These are phyloP conservation scores for Candida bentonensis DNA, from an alignment of 805 yeast species.

Conservation along the genomic window DNA sequence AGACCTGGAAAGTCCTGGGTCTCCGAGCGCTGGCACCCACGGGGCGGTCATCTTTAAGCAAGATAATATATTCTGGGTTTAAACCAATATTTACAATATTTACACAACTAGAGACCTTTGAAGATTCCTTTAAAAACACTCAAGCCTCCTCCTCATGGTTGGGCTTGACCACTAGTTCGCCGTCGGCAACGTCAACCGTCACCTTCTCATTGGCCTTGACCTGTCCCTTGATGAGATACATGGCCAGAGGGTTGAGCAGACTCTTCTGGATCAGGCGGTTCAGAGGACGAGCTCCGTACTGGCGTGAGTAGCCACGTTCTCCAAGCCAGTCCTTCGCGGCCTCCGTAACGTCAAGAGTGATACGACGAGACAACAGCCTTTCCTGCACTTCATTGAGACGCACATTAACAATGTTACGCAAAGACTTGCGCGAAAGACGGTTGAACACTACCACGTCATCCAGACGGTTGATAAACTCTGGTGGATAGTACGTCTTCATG, in stretches of 20 bases:
- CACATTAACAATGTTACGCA: constrained; percentile 71
- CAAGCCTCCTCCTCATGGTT: constrained; percentile 24
- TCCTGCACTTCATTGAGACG: constrained; percentile 71
- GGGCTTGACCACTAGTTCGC: constrained; percentile 30
- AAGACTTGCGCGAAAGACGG: constrained; percentile 63
- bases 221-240: constrained; percentile 64
- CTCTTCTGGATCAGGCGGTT: constrained; percentile 77
- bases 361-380: constrained; percentile 66
- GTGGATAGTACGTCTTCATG: constrained; percentile 68
- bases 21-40: too few species aligned
- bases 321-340: constrained; percentile 69
- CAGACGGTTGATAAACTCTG: constrained; percentile 87
- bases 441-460: constrained; percentile 92
- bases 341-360: constrained; percentile 38
- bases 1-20: too few species aligned
- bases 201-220: constrained; percentile 46
- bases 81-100: background rate
- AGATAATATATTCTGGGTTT: too few species aligned
- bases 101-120: too few species aligned
- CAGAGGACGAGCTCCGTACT: constrained; percentile 93
- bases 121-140: too few species aligned
- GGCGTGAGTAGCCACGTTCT: constrained; percentile 76
- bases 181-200: constrained; percentile 32
- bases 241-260: constrained; percentile 81
- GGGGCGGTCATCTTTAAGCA: too few species aligned